Evolutionary conservation across 2,329 filamentous ascomycete species (phyloP).

Genomic region (Fusarium cyanostomum): DNA sequence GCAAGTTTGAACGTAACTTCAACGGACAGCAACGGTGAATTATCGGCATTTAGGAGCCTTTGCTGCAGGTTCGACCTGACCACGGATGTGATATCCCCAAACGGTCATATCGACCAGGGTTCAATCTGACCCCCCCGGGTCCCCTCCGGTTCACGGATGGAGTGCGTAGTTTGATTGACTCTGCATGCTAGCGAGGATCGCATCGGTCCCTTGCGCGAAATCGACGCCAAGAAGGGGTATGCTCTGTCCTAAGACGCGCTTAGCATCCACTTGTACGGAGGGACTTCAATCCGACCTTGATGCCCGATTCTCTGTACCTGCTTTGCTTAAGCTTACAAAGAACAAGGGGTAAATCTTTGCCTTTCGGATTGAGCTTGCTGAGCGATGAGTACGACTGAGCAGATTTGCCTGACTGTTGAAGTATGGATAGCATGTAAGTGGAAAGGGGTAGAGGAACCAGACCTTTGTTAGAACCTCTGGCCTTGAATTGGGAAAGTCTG

Average conservation of each 20-base stretch:
- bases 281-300: background rate
- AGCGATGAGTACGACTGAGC: background rate
- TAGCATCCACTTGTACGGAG: background rate
- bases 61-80: constrained; percentile 6
- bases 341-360: background rate
- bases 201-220: constrained; percentile 1
- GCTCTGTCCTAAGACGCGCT: background rate
- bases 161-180: background rate
- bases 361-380: too few relatives aligned
- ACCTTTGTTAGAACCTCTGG: too few relatives aligned
- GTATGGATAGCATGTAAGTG: too few relatives aligned
- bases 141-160: constrained; percentile 9
- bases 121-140: constrained; percentile 3
- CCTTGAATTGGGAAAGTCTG: too few relatives aligned
- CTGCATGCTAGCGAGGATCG: constrained; percentile 8
- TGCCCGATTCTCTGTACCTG: background rate
- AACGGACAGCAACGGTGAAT: constrained; percentile 6
- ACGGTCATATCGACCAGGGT: constrained; percentile 8
- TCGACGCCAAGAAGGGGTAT: background rate
- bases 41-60: background rate
- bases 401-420: too few relatives aligned
- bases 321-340: background rate
- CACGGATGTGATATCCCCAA: constrained; percentile 20
- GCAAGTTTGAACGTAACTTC: constrained; percentile 5
- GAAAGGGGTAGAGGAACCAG: too few relatives aligned